Evolutionary conservation across 139 green algal genomes (phyloP), one percentile per base, ranked within the genome.

Genomic region (Chlamydomonas asymmetrica): DNA sequence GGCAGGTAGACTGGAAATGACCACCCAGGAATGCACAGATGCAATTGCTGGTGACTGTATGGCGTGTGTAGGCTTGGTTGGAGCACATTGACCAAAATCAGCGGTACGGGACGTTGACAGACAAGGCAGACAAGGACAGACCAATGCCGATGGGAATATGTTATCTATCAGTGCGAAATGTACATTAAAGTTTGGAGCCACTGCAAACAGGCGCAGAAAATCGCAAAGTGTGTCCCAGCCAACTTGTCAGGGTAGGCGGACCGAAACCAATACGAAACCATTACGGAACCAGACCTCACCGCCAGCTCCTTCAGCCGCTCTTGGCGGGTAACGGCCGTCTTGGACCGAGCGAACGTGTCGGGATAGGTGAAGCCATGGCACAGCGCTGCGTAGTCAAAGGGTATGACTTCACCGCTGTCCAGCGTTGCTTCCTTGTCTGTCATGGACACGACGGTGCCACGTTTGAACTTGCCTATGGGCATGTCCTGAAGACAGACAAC

Each of bases 301-400:
- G 64, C 39, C 6, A 74, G 37, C 54, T 74, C 67, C 52, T 27
- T 27, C 37, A 74, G 67, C 3, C 67, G 67, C 37, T 65, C 37
- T n/a, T 65, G 37, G 5, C 52, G 50, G 52, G 23, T 74, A 27
- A 20, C n/a, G 37, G 52, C 22, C 2, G 7, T 31, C 27, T 25
- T 39, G 37, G 52, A 57, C 50, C 65, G n/a, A n/a, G n/a, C 65
- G 52, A 74, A 74, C 13, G 67, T 52, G 49, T 74, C 67, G 67
- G 37, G 54, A 37, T 74, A 74, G n/a, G 67, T 56, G 29, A 52
- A 74, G 52, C 67, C 67, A 22, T 27, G 54, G 35, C 67, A 74
- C 29, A 74, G 32, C 2, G 67, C 67, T 4, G 52, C 50, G 67
- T 74, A 74, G 35, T 74, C 67, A 20, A 74, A 74, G 3, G 67